phyloP scores from a whole-genome alignment of 345 rosid genomes.

The Populus deltoides region DNA sequence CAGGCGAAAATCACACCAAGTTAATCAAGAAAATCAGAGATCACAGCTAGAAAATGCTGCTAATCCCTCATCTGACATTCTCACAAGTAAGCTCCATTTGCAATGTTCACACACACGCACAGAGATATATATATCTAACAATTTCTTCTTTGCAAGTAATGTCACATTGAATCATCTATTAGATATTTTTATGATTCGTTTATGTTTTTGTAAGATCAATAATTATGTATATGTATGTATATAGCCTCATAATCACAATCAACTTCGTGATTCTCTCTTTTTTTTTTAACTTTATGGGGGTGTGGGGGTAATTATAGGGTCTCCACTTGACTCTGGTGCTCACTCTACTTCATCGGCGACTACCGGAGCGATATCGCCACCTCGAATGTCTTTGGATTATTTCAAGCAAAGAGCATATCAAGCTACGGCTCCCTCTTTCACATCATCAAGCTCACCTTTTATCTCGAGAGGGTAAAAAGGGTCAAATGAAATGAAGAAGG shows the following conservation, averaged over 20 bases:
- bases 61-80: constrained; percentile 40
- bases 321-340: constrained; percentile 56
- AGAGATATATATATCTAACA: too few species aligned
- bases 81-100: constrained; percentile 29
- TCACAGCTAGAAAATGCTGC: constrained; percentile 26
- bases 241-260: too few species aligned
- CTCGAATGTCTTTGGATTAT: constrained; percentile 72
- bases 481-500: neutral
- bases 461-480: constrained; percentile 52
- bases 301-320: constrained; percentile 30
- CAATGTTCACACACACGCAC: neutral
- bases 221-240: too few species aligned
- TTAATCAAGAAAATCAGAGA: constrained; percentile 41
- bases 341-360: constrained; percentile 57
- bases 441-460: constrained; percentile 67
- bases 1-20: constrained; percentile 69
- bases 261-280: neutral
- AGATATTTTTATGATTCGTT: too few species aligned
- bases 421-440: constrained; percentile 44
- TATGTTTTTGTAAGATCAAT: too few species aligned
- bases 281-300: neutral
- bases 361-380: constrained; percentile 54
- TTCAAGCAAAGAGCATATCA: constrained; percentile 64
- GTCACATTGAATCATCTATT: neutral
- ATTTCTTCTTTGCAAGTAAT: too few species aligned